Evolutionary conservation across 1,139 yeast genomes (phyloP).

Genomic region (Sugiyamaella pinicola): DNA sequence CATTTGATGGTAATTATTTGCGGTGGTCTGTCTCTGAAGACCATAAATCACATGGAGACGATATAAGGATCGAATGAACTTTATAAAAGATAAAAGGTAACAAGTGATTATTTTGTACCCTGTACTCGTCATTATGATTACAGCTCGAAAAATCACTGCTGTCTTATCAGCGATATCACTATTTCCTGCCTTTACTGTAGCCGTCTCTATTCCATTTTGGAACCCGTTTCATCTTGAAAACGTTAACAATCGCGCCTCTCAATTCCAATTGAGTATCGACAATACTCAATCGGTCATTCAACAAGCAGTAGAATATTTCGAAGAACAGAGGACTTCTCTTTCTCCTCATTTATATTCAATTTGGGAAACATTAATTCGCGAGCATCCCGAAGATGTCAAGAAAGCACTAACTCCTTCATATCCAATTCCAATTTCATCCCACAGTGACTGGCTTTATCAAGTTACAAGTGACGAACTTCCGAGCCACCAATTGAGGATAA

Average conservation of each 20-base stretch:
- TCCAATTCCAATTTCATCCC: slow-evolving; percentile 18
- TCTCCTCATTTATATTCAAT: slow-evolving; percentile 8
- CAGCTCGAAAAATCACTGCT: neutral
- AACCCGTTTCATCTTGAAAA: neutral
- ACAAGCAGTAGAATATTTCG: slow-evolving; percentile 10
- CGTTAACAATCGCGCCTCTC: neutral
- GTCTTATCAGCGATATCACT: neutral
- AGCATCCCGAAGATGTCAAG: slow-evolving; percentile 21
- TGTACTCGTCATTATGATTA: neutral
- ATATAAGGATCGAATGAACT: no score
- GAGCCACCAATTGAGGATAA: slow-evolving; percentile 26
- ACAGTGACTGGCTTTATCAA: slow-evolving; percentile 24
- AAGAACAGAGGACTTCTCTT: slow-evolving; percentile 1
- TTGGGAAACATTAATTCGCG: slow-evolving; percentile 24
- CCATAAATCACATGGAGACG: neutral
- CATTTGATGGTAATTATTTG: neutral
- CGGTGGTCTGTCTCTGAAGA: neutral
- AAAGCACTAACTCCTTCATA: slow-evolving; percentile 17
- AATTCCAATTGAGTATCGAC: neutral
- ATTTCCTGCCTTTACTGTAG: neutral
- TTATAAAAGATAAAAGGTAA: neutral
- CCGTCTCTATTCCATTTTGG: slow-evolving; percentile 5
- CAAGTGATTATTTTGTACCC: no score
- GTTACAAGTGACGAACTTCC: slow-evolving; percentile 24
- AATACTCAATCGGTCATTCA: slow-evolving; percentile 1